Evolutionary conservation across 179 eudicot species (phyloP).

Genomic region (Silene coronaria): DNA sequence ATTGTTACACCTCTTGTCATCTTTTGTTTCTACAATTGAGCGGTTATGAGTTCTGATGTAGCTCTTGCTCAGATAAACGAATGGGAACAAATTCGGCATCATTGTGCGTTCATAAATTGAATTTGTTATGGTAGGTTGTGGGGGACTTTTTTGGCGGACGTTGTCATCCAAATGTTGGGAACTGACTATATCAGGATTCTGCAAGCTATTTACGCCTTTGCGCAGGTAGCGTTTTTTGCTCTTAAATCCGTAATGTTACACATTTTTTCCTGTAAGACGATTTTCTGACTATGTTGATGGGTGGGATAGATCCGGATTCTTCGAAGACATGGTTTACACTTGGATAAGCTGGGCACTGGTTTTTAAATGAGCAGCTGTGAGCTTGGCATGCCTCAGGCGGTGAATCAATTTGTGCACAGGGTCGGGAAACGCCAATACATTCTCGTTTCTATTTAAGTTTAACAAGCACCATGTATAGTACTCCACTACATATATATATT

Average conservation of each 20-base stretch:
- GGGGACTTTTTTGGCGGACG: slow-evolving; percentile 91
- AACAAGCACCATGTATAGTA: slow-evolving; percentile 8
- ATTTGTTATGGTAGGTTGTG: slow-evolving; percentile 52
- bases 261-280: neutral
- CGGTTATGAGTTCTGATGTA: neutral
- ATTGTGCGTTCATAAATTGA: neutral
- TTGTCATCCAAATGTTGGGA: slow-evolving; percentile 90
- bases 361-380: slow-evolving; percentile 20
- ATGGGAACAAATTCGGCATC: neutral
- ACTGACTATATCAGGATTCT: slow-evolving; percentile 93
- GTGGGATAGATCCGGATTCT: slow-evolving; percentile 29
- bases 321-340: slow-evolving; percentile 30
- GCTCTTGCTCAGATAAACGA: neutral
- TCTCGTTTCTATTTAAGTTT: neutral
- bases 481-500: no score
- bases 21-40: neutral
- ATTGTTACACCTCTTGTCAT: neutral
- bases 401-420: slow-evolving; percentile 9
- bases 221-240: slow-evolving; percentile 53
- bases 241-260: neutral
- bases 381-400: neutral
- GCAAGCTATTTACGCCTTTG: slow-evolving; percentile 83
- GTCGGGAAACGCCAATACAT: neutral
- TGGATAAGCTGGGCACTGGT: slow-evolving; percentile 23
- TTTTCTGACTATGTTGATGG: neutral